Conservation (phyloP, 1,284 basidiomycete species). For the Ganoderma lucidum region DNA sequence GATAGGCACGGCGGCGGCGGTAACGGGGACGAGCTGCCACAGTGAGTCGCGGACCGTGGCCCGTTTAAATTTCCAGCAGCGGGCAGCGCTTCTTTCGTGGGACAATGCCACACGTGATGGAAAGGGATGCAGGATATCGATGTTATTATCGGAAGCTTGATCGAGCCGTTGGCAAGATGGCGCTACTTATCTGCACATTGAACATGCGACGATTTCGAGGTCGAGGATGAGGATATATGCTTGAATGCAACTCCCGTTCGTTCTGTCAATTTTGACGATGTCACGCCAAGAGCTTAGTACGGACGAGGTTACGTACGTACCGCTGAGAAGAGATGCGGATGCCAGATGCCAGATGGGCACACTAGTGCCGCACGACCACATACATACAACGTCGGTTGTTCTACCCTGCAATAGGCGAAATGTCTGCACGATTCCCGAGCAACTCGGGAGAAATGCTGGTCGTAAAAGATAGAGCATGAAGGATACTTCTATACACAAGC, state of each 20-base stretch:
- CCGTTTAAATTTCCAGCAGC: not conserved
- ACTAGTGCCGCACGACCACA: too few species aligned
- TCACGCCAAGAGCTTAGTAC: not conserved
- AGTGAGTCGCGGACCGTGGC: conserved; percentile 16
- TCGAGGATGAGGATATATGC: not conserved
- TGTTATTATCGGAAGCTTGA: conserved; percentile 9
- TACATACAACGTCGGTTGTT: too few species aligned
- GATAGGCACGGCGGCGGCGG: conserved; percentile 5
- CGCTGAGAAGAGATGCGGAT: not conserved
- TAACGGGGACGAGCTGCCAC: conserved; percentile 8
- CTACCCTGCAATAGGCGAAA: not conserved
- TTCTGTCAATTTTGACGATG: not conserved
- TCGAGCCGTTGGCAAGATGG: conserved; percentile 8
- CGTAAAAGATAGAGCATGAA: not conserved
- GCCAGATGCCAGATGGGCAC: too few species aligned
- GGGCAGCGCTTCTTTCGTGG: conserved; percentile 8
- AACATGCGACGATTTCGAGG: too few species aligned
- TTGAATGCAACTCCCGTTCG: not conserved
- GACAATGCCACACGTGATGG: conserved; percentile 21
- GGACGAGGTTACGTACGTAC: conserved; percentile 21
- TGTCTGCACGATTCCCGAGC: not conserved
- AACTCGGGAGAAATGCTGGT: not conserved
- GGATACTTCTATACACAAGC: conserved; percentile 7
- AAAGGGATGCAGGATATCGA: not conserved
- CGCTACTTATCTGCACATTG: not conserved